A percentile compares a stretch with the other conserved stretches of the same genome.
These are phyloP conservation scores for Hyaloscypha variabilis DNA, from an alignment of 495 filamentous ascomycete species.

Conservation along the genomic window DNA sequence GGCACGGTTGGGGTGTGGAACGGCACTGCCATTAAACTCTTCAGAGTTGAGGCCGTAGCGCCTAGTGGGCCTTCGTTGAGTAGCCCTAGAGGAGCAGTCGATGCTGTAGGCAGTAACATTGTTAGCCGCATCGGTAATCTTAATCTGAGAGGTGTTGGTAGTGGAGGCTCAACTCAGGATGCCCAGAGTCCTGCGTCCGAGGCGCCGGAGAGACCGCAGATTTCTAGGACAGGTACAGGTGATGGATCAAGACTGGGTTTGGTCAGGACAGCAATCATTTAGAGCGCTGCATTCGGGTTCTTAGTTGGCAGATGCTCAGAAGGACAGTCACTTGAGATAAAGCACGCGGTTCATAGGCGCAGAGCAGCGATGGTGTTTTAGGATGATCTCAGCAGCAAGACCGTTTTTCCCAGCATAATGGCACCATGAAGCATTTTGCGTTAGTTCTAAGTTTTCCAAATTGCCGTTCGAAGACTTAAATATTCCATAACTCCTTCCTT, in stretches of 20 bases:
- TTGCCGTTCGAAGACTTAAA: no score
- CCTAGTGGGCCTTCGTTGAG: slow-evolving; percentile 79
- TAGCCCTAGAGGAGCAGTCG: slow-evolving; percentile 87
- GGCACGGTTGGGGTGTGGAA: slow-evolving; percentile 97
- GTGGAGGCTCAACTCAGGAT: neutral
- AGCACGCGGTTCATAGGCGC: no score
- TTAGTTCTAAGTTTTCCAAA: no score
- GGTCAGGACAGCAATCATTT: slow-evolving; percentile 17
- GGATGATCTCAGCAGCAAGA: no score
- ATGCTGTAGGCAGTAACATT: slow-evolving; percentile 91
- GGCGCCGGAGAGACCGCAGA: slow-evolving; percentile 1
- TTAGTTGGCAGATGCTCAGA: neutral
- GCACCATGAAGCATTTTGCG: no score
- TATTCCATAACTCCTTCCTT: no score
- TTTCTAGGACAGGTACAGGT: slow-evolving; percentile 21
- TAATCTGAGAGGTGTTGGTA: slow-evolving; percentile 39
- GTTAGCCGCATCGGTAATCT: slow-evolving; percentile 86
- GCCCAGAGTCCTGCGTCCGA: neutral
- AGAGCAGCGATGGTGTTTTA: no score
- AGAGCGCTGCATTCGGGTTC: neutral
- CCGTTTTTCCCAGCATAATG: no score
- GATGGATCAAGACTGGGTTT: slow-evolving; percentile 15
- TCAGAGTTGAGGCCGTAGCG: slow-evolving; percentile 84
- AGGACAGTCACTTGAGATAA: no score
- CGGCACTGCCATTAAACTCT: slow-evolving; percentile 82